Evolutionary conservation across 768 basidiomycete genomes (phyloP).

Genomic region (Kwoniella bestiolae): DNA sequence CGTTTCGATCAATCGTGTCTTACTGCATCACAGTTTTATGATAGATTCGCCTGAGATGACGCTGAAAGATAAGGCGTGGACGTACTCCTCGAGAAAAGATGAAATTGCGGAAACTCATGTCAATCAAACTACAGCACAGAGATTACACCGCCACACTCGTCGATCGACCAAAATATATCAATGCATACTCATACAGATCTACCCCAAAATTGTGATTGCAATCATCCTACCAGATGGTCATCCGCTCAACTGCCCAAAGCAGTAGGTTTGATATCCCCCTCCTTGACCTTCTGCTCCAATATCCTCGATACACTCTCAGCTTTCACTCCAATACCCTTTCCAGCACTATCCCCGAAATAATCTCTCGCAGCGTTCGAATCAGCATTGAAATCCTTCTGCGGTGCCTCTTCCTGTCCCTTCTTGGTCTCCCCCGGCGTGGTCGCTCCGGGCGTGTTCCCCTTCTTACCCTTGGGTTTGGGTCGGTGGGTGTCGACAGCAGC

Average conservation of each 20-base stretch:
- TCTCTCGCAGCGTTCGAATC: slow-evolving; percentile 30
- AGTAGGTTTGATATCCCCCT: slow-evolving; percentile 38
- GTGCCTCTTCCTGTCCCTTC: background rate
- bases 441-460: slow-evolving; percentile 2
- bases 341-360: slow-evolving; percentile 43
- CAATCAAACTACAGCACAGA: too few species aligned
- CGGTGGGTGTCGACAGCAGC: slow-evolving; percentile 93
- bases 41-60: too few species aligned
- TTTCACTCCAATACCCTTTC: slow-evolving; percentile 19
- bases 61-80: too few species aligned
- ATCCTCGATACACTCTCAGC: slow-evolving; percentile 22
- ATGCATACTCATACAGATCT: too few species aligned
- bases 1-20: too few species aligned
- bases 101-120: too few species aligned
- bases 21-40: too few species aligned
- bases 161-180: too few species aligned
- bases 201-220: background rate
- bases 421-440: background rate
- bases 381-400: background rate
- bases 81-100: too few species aligned
- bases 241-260: slow-evolving; percentile 6
- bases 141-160: too few species aligned
- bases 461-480: slow-evolving; percentile 57
- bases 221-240: background rate
- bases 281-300: slow-evolving; percentile 25